A percentile compares a stretch with the other conserved stretches of the same genome.
Evolutionary conservation across 768 basidiomycete species (phyloP).

Genomic region (Xerocomellus chrysenteron): DNA sequence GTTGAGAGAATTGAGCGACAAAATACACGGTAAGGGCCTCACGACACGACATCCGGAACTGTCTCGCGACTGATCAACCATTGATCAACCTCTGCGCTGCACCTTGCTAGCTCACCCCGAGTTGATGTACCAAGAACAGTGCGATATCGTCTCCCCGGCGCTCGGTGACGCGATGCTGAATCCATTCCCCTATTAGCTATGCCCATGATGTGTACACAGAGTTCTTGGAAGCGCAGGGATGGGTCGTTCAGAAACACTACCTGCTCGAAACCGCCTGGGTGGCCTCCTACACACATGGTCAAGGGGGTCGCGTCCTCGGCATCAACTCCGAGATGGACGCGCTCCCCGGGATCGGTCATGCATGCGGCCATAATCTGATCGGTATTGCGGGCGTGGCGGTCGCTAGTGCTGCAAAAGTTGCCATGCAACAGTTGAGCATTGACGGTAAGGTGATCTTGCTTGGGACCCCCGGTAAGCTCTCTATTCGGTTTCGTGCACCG

Average conservation of each 20-base stretch:
- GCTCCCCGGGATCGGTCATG: conserved; percentile 59
- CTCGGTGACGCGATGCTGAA: background rate
- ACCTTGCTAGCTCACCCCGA: conserved; percentile 63
- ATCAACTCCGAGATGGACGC: conserved; percentile 81
- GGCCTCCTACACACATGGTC: conserved; percentile 64
- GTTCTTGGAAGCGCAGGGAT: conserved; percentile 67
- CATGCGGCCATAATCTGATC: conserved; percentile 83
- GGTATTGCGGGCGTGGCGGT: conserved; percentile 74
- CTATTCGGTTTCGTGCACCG: background rate
- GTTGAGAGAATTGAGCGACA: conserved; percentile 61
- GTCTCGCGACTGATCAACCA: conserved; percentile 4
- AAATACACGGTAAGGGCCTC: conserved; percentile 58
- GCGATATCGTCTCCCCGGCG: conserved; percentile 11
- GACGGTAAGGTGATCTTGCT: conserved; percentile 68
- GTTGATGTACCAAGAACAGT: conserved; percentile 67
- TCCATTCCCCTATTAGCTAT: conserved; percentile 39
- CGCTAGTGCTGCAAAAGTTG: conserved; percentile 65
- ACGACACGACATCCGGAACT: background rate
- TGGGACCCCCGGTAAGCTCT: conserved; percentile 67
- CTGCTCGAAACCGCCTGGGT: conserved; percentile 75
- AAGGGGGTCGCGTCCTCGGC: conserved; percentile 69
- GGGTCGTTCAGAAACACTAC: conserved; percentile 60
- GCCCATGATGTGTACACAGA: conserved; percentile 69
- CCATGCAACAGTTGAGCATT: conserved; percentile 59
- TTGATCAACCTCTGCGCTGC: background rate